Base-by-base conservation (phyloP, 2,329 filamentous ascomycete genomes). In the Thelonectria olida region DNA sequence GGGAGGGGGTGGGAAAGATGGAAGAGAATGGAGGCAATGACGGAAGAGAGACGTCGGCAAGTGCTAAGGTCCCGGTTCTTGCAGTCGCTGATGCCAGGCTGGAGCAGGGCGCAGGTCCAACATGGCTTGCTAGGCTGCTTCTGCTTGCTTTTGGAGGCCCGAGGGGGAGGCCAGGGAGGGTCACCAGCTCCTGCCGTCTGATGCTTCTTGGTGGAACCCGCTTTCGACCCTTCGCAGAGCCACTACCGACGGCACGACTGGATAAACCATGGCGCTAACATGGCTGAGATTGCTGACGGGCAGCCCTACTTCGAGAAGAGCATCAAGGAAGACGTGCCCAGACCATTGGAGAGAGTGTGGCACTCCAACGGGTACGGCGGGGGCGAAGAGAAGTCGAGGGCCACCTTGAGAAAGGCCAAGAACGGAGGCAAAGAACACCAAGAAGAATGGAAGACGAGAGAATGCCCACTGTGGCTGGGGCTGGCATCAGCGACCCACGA, bases 11-110 rank as follows among this genome's bases (percentile, higher is more conserved):
- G 54, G 36, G 36, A 23, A 34, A 34, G 54, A 38, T 4, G 6
- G n/a, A 34, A 28, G 52, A 54, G 39, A 65, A 63, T 61, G 65
- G 58, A 61, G 62, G 63, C 63, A 65, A 71, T 71, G 70, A 72
- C 66, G 71, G 65, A 69, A 67, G 62, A 64, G 60, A 51, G 54
- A 61, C 60, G 61, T 62, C 62, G 56, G 53, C 53, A 56, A n/a
- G 42, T 45, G 42, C 42, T 45, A 27, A 25, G 9, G 22, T 45
- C 41, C 41, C 42, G 42, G 45, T 49, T 27, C 42, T 51, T 39
- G 58, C 44, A 27, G n/a, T 9, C 42, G 41, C 41, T 27, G 36
- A 7, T 22, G 15, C 45, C 22, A 13, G 13, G 38, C 47, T 34
- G 20, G 31, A 47, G 19, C 51, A 59, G 65, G 54, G 36, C 41